Conservation (phyloP, 148 eudicot genomes). For the Oxyria digyna region DNA sequence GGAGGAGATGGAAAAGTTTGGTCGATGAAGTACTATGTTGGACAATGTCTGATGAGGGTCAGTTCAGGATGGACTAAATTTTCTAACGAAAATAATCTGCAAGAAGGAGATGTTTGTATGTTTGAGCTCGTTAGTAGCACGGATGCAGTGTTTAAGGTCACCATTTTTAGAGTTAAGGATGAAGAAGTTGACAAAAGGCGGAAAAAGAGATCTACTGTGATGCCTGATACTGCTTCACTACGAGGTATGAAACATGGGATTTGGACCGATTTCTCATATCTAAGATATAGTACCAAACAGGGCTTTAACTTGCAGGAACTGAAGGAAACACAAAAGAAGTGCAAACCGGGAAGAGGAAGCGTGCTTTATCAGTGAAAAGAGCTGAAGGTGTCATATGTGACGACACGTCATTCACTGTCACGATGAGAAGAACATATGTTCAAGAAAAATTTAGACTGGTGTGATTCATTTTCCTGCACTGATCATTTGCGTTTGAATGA, state of each 20-base stretch:
- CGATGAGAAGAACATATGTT: not conserved
- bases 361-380: not conserved
- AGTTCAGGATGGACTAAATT: not conserved
- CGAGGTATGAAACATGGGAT: not conserved
- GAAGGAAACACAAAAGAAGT: not conserved
- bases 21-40: not conserved
- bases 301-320: not conserved
- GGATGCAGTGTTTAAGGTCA: slow-evolving; percentile 7
- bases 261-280: no score
- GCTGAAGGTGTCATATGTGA: not conserved
- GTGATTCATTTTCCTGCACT: not conserved
- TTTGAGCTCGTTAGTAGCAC: slow-evolving; percentile 1
- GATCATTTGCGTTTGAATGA: not conserved
- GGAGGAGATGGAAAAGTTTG: slow-evolving; percentile 1
- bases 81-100: not conserved
- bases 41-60: not conserved
- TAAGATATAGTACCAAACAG: no score
- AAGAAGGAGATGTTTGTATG: not conserved
- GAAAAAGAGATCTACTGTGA: not conserved
- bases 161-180: not conserved
- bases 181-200: not conserved
- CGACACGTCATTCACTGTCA: not conserved
- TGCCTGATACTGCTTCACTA: not conserved
- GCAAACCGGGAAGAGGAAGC: not conserved
- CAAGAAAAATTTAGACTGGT: not conserved